These are phyloP conservation scores for Colletotrichum noveboracense DNA, from an alignment of 2,329 filamentous ascomycete genomes.

Conservation along the genomic window DNA sequence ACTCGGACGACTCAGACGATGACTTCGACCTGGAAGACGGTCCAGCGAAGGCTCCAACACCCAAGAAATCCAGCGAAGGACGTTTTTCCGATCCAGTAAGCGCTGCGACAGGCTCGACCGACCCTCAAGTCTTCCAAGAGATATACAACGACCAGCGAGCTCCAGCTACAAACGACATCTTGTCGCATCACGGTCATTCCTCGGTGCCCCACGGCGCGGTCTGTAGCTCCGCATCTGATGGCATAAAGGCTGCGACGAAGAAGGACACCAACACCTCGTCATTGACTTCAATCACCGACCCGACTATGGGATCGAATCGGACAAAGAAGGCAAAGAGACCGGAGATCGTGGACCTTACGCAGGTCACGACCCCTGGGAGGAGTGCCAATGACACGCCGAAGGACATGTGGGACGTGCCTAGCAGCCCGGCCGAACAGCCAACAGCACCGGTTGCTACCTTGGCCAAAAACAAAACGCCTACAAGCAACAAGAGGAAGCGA, in stretches of 20 bases:
- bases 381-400: constrained; percentile 15
- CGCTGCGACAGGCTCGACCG: constrained; percentile 46
- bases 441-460: constrained; percentile 3
- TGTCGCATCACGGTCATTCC: neutral
- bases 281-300: constrained; percentile 33
- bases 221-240: neutral
- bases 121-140: constrained; percentile 51
- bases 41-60: constrained; percentile 8
- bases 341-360: constrained; percentile 30
- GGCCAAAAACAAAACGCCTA: neutral
- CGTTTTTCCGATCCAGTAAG: constrained; percentile 30
- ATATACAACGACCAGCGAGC: constrained; percentile 52
- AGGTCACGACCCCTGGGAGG: constrained; percentile 36
- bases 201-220: neutral
- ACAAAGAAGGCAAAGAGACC: constrained; percentile 7
- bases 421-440: constrained; percentile 37
- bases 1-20: constrained; percentile 24
- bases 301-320: neutral
- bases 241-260: neutral
- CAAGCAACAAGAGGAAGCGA: constrained; percentile 12
- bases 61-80: neutral
- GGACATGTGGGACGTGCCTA: constrained; percentile 51
- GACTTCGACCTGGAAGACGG: neutral
- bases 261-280: constrained; percentile 17
- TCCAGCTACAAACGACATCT: constrained; percentile 18